These are phyloP conservation scores for Mycena polygramma DNA, from an alignment of 768 basidiomycete species.

Conservation along the genomic window DNA sequence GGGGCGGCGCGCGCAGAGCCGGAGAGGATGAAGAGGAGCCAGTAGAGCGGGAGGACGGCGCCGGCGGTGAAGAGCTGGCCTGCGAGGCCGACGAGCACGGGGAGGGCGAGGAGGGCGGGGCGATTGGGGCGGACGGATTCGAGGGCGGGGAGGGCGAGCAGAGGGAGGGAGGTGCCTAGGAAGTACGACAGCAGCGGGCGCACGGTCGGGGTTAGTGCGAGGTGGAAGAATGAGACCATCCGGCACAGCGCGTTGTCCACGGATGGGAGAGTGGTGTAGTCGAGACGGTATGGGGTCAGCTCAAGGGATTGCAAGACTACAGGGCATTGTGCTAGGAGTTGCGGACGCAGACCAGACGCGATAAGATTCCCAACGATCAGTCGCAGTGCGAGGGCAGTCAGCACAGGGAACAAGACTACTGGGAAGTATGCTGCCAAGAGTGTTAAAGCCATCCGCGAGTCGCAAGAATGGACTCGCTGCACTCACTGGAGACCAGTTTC, in stretches of 20 bases:
- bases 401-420: constrained; percentile 53
- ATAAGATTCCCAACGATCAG: constrained; percentile 52
- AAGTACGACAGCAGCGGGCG: constrained; percentile 54
- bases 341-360: constrained; percentile 44
- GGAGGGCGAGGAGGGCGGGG: constrained; percentile 53
- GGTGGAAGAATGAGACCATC: constrained; percentile 63
- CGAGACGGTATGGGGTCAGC: constrained; percentile 50
- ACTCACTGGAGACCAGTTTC: constrained; percentile 13
- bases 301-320: constrained; percentile 26
- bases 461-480: too few relatives aligned
- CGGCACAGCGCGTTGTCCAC: constrained; percentile 58
- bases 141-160: constrained; percentile 58
- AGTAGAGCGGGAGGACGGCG: constrained; percentile 61
- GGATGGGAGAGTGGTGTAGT: constrained; percentile 53
- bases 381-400: constrained; percentile 51
- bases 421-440: constrained; percentile 35
- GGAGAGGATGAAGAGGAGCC: constrained; percentile 58
- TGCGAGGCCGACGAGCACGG: constrained; percentile 56
- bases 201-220: constrained; percentile 48
- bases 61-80: constrained; percentile 60
- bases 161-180: constrained; percentile 47
- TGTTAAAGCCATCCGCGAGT: too few relatives aligned
- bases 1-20: constrained; percentile 40
- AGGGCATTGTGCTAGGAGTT: constrained; percentile 50
- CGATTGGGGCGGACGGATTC: constrained; percentile 58